phyloP scores from a whole-genome alignment of 352 stramenopile genomes.

The Globisporangium nodosum region DNA sequence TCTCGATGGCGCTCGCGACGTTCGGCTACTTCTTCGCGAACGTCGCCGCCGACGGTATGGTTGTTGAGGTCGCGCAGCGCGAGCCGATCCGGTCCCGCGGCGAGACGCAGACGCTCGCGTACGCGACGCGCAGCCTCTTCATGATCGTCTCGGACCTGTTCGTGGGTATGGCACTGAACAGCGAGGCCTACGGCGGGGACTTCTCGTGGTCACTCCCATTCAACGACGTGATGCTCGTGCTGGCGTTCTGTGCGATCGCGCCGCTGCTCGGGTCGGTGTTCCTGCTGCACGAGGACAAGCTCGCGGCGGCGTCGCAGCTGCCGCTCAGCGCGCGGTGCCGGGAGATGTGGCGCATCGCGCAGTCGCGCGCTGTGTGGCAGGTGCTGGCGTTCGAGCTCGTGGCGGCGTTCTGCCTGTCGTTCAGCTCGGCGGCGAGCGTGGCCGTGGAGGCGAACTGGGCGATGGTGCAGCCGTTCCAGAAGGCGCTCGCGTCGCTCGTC shows the following conservation, averaged over 20 bases:
- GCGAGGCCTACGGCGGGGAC: constrained; percentile 27
- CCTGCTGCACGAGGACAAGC: constrained; percentile 48
- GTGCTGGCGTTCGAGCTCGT: constrained; percentile 65
- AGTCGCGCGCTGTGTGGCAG: constrained; percentile 72
- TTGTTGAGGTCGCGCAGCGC: constrained; percentile 66
- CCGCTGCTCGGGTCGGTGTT: constrained; percentile 44
- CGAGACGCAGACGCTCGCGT: constrained; percentile 50
- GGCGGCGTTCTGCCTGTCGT: constrained; percentile 45
- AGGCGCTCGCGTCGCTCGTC: constrained; percentile 27
- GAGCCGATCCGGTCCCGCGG: constrained; percentile 49
- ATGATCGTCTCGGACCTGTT: constrained; percentile 48
- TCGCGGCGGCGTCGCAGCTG: constrained; percentile 16
- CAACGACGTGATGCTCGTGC: constrained; percentile 32
- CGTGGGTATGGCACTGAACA: constrained; percentile 41
- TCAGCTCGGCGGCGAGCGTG: constrained; percentile 37
- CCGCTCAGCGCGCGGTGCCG: constrained; percentile 19
- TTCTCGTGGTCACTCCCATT: constrained; percentile 42
- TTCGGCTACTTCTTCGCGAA: constrained; percentile 86
- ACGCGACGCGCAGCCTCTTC: constrained; percentile 33
- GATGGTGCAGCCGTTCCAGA: constrained; percentile 30
- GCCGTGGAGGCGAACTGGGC: constrained; percentile 53
- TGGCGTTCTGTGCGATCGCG: constrained; percentile 28
- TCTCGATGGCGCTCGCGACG: constrained; percentile 73
- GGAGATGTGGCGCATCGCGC: constrained; percentile 55
- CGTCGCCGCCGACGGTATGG: constrained; percentile 74